Conservation (phyloP, 2,329 filamentous ascomycete species). For the Aspergillus puulaauensis region DNA sequence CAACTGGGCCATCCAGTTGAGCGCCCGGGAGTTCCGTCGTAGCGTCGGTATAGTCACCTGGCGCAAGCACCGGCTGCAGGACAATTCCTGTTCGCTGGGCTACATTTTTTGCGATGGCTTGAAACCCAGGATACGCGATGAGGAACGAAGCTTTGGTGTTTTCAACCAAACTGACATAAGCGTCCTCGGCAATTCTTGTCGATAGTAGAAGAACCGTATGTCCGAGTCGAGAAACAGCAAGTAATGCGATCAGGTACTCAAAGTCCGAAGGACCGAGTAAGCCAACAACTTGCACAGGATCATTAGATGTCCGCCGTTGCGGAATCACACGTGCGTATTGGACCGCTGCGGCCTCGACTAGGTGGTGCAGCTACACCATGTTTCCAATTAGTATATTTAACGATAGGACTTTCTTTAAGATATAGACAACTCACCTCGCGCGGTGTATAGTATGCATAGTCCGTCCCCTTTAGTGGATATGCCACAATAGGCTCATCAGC, state of each 20-base stretch:
- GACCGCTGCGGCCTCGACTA: slow-evolving; percentile 20
- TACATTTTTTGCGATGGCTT: slow-evolving; percentile 22
- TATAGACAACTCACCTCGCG: slow-evolving; percentile 8
- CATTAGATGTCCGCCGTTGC: slow-evolving; percentile 17
- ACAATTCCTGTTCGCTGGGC: slow-evolving; percentile 17
- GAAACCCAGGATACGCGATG: slow-evolving; percentile 18
- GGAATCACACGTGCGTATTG: slow-evolving; percentile 18
- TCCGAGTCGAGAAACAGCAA: slow-evolving; percentile 22
- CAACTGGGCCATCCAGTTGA: slow-evolving; percentile 23
- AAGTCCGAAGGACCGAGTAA: slow-evolving; percentile 25
- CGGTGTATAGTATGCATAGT: slow-evolving; percentile 20
- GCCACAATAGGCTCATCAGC: slow-evolving; percentile 18
- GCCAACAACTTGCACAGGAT: slow-evolving; percentile 23
- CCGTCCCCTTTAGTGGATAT: slow-evolving; percentile 14
- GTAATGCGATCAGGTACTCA: slow-evolving; percentile 24
- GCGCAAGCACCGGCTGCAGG: slow-evolving; percentile 15
- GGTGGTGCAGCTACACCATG: slow-evolving; percentile 13
- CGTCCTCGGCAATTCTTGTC: slow-evolving; percentile 23
- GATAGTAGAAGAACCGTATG: slow-evolving; percentile 26
- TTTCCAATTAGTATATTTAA: neutral
- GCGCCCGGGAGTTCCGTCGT: neutral
- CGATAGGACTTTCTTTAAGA: neutral
- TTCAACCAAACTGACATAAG: slow-evolving; percentile 21
- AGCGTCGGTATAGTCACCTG: slow-evolving; percentile 4
- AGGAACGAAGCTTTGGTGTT: slow-evolving; percentile 21